These are phyloP conservation scores for Penicillium alfredii DNA, from an alignment of 495 filamentous ascomycete species.

Conservation along the genomic window DNA sequence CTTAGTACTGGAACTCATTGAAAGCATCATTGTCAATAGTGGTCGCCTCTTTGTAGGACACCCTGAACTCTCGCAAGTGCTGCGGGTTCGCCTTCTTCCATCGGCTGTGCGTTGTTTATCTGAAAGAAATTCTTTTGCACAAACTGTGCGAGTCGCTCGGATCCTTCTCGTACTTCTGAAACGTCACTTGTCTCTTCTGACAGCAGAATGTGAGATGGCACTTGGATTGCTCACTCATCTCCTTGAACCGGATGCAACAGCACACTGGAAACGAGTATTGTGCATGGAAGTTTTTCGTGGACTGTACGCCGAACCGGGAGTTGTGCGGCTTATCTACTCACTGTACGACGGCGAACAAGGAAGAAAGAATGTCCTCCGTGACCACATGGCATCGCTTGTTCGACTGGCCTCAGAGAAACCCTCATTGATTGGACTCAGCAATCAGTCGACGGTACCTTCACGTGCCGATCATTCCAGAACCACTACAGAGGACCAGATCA, in stretches of 20 bases:
- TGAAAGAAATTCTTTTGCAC: conserved; percentile 72
- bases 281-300: conserved; percentile 88
- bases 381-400: conserved; percentile 77
- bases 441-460: conserved; percentile 73
- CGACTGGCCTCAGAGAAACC: conserved; percentile 88
- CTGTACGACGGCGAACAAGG: conserved; percentile 69
- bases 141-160: conserved; percentile 73
- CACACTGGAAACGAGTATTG: conserved; percentile 76
- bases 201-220: conserved; percentile 77
- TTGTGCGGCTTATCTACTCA: conserved; percentile 74
- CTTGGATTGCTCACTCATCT: conserved; percentile 80
- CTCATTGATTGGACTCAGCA: conserved; percentile 74
- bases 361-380: conserved; percentile 69
- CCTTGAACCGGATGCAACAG: conserved; percentile 73
- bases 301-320: conserved; percentile 70
- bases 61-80: conserved; percentile 70
- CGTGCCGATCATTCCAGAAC: conserved; percentile 37
- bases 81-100: conserved; percentile 78
- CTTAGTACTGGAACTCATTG: conserved; percentile 85
- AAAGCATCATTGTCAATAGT: conserved; percentile 81
- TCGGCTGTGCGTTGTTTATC: conserved; percentile 71
- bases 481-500: conserved; percentile 66
- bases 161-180: conserved; percentile 75
- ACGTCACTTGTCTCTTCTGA: conserved; percentile 66
- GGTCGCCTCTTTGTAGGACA: conserved; percentile 71